Percentiles rank a stretch among this genome's conserved stretches.
These are phyloP conservation scores for Phoma sp. DNA, from an alignment of 2,329 filamentous ascomycete species.

Conservation along the genomic window DNA sequence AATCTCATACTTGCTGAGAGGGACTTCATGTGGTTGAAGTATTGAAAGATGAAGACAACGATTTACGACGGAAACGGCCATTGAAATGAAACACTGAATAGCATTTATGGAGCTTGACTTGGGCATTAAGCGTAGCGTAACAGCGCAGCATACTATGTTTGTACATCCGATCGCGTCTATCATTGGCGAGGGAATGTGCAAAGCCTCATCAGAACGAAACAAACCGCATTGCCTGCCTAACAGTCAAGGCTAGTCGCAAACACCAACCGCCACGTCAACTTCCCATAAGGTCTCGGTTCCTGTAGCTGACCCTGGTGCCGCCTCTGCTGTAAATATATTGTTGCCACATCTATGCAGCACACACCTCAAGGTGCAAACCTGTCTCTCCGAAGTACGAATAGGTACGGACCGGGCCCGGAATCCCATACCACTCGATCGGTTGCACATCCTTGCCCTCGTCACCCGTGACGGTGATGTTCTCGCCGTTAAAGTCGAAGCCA, in stretches of 20 bases:
- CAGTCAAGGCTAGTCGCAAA: neutral
- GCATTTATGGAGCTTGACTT: conserved; percentile 11
- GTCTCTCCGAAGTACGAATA: conserved; percentile 23
- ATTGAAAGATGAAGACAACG: conserved; percentile 11
- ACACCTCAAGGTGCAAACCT: conserved; percentile 19
- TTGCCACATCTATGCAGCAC: conserved; percentile 1
- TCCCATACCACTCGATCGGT: conserved; percentile 23
- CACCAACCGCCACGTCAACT: neutral
- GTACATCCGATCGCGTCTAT: neutral
- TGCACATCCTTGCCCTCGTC: conserved; percentile 11
- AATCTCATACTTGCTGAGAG: conserved; percentile 38
- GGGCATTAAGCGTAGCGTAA: conserved; percentile 3
- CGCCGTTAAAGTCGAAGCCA: conserved; percentile 30
- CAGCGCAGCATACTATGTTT: neutral
- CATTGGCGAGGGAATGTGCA: no score
- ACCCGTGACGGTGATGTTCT: conserved; percentile 21
- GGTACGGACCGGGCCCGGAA: conserved; percentile 19
- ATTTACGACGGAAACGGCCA: neutral
- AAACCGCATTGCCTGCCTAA: neutral
- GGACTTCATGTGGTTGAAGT: conserved; percentile 40
- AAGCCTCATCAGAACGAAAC: neutral
- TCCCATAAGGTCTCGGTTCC: neutral
- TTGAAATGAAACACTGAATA: neutral
- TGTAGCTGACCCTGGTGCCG: neutral
- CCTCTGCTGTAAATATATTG: no score